phyloP scores from a whole-genome alignment of 2,329 filamentous ascomycete species.

The Fusarium verticillioides region DNA sequence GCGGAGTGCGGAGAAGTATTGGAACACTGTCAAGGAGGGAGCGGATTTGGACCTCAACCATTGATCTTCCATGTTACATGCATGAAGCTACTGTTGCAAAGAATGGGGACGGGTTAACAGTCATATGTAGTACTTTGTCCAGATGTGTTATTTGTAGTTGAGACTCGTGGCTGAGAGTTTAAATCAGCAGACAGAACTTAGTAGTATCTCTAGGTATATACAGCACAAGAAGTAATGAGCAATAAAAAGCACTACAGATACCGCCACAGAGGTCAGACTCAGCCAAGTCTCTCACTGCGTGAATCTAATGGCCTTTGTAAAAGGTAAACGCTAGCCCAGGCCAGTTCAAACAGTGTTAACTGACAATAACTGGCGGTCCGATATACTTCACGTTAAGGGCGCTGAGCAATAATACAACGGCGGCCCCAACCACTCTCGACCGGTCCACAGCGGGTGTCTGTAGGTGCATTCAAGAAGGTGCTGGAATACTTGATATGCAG shows the following conservation, averaged over 20 bases:
- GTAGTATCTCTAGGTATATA: neutral
- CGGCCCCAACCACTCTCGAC: neutral
- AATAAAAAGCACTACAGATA: neutral
- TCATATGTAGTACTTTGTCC: neutral
- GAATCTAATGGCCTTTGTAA: neutral
- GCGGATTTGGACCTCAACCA: neutral
- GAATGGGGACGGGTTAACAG: neutral
- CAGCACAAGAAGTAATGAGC: neutral
- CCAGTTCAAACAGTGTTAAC: neutral
- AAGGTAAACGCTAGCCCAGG: neutral
- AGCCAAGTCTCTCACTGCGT: neutral
- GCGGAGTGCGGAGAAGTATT: neutral
- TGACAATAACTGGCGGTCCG: neutral
- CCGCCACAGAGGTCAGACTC: neutral
- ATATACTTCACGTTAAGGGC: neutral
- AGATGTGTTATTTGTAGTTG: too few species aligned
- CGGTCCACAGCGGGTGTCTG: neutral
- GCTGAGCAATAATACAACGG: neutral
- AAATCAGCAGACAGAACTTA: too few species aligned
- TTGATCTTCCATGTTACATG: accelerated
- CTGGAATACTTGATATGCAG: neutral
- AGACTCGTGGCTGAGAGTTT: too few species aligned
- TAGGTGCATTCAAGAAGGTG: neutral
- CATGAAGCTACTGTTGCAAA: neutral
- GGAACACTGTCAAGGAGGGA: neutral